Evolutionary conservation across 306 rosid species (phyloP).

Genomic region (Vigna radiata): DNA sequence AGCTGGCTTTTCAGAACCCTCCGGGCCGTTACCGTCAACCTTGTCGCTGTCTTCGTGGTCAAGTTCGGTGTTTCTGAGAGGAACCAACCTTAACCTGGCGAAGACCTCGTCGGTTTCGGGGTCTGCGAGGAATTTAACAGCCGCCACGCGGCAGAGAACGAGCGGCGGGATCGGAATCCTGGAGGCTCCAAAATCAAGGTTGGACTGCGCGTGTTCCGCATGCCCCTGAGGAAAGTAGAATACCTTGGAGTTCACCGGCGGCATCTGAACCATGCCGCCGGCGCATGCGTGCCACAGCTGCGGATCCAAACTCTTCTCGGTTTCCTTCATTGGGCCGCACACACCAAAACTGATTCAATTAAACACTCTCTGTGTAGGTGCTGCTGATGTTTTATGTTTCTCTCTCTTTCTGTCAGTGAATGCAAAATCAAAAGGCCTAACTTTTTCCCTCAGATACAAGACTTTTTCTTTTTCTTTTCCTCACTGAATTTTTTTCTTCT

Average conservation of each 20-base stretch:
- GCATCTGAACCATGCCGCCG: conserved; percentile 96
- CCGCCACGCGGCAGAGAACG: conserved; percentile 72
- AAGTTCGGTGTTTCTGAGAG: conserved; percentile 56
- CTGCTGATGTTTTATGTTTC: neutral
- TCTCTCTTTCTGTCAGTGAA: neutral
- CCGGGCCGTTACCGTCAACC: conserved; percentile 46
- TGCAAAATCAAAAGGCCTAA: neutral
- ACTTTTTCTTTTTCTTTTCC: too few species aligned
- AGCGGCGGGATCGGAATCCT: conserved; percentile 77
- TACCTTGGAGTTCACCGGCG: conserved; percentile 78
- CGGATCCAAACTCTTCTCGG: conserved; percentile 76
- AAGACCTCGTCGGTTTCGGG: conserved; percentile 89
- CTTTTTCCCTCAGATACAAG: conserved; percentile 4
- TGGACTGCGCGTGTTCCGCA: conserved; percentile 87
- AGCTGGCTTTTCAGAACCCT: conserved; percentile 73
- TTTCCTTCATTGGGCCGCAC: conserved; percentile 60
- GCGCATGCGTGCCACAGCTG: conserved; percentile 99
- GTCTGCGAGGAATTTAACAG: conserved; percentile 83
- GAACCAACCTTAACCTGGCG: conserved; percentile 60
- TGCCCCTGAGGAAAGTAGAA: conserved; percentile 98
- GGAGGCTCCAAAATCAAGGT: conserved; percentile 58
- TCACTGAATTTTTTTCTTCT: neutral
- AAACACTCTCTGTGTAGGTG: conserved; percentile 40
- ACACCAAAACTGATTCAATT: conserved; percentile 21
- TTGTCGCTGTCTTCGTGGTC: conserved; percentile 49